Base-by-base conservation (phyloP, 306 rosid species). In the Senna siamea region DNA sequence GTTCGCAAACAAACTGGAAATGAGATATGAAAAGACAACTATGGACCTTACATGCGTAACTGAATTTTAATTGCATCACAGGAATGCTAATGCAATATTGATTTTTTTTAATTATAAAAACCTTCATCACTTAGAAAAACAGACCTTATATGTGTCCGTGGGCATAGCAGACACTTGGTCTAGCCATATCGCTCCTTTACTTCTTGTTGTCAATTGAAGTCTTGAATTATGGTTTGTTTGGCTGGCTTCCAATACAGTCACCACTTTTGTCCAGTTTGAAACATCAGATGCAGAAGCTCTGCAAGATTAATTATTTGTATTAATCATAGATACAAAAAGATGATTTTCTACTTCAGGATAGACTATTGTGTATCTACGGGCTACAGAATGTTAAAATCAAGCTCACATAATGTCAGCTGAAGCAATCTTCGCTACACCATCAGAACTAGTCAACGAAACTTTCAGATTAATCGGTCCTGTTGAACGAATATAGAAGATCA, bases 271-370 rank as follows among this genome's bases (percentile, higher is more conserved):
- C 87, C 87, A 83, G 0, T 68, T 40, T 47, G 83, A 34, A 76
- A 74, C 62, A 72, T 94, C 88, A 57, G 81, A 77, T 20, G 81
- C 93, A 67, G 87, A 58, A 75, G 73, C 78, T 71, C 97, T 91
- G 80, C 84, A 82, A 76, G 50, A 60, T 74, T 35, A 66, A 68
- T 23, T 41, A 48, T 50, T 52, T 58, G 53, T 66, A 69, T 26
- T 30, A 67, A 58, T 44, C 18, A 63, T 14, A n/a, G 22, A 64
- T 71, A 56, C 19, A 64, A 48, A 48, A 74, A 63, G 64, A 66
- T 69, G 7, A 40, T 38, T 52, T 69, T 32, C 20, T 37, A 1
- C 3, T 26, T 26, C 13, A n/a, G 51, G 34, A 13, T 14, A 62
- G 26, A 79, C 58, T 51, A 9, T 35, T 2, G n/a, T 61, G 17